Evolutionary conservation across 768 basidiomycete species (phyloP).

Genomic region (Wakefieldia striispora): DNA sequence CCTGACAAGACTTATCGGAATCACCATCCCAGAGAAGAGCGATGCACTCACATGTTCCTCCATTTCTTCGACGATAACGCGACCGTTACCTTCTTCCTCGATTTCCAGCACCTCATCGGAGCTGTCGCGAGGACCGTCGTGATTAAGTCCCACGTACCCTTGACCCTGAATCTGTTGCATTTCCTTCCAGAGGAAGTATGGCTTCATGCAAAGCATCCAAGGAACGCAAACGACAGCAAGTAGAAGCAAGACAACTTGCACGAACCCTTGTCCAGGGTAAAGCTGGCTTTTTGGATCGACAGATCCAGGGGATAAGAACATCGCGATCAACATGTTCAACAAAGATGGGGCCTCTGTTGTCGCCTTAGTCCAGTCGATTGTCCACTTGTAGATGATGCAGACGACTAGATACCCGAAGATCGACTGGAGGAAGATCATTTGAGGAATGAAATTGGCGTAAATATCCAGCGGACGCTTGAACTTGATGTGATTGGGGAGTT

Average conservation of each 20-base stretch:
- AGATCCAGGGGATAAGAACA: slow-evolving; percentile 91
- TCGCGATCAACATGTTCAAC: slow-evolving; percentile 92
- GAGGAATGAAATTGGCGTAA: slow-evolving; percentile 94
- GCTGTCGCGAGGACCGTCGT: slow-evolving; percentile 53
- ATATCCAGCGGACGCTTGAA: slow-evolving; percentile 88
- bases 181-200: slow-evolving; percentile 89
- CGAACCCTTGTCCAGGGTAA: slow-evolving; percentile 81
- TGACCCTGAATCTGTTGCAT: slow-evolving; percentile 78
- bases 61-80: slow-evolving; percentile 68
- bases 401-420: slow-evolving; percentile 96
- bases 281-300: slow-evolving; percentile 68
- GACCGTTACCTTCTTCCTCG: slow-evolving; percentile 80
- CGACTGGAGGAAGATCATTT: slow-evolving; percentile 95
- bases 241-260: slow-evolving; percentile 77
- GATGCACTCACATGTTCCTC: slow-evolving; percentile 64
- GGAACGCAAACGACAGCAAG: slow-evolving; percentile 88
- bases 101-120: slow-evolving; percentile 66
- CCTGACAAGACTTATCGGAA: slow-evolving; percentile 36
- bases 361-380: slow-evolving; percentile 81
- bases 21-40: slow-evolving; percentile 8
- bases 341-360: slow-evolving; percentile 78
- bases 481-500: slow-evolving; percentile 92
- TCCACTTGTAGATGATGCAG: slow-evolving; percentile 98
- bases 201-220: slow-evolving; percentile 90
- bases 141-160: slow-evolving; percentile 75